Evolutionary conservation across 345 rosid genomes (phyloP), one percentile per base, ranked within the genome.

Genomic region (Brassica napus): DNA sequence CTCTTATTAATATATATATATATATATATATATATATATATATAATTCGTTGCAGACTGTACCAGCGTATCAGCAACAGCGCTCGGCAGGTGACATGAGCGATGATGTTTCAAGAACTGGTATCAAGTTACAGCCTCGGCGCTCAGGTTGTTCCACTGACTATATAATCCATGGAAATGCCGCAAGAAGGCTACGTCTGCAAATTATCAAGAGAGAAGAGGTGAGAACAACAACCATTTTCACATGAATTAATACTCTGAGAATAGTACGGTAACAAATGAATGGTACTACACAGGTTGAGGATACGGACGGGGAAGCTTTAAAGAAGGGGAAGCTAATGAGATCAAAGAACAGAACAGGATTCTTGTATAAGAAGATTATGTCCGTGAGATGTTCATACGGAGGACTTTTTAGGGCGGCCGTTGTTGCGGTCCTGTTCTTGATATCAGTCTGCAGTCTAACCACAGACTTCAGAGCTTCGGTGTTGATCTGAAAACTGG

Each of bases 121-220:
- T 59, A 86, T 92, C 79, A 86, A 58, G 83, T 73, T 83, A 47
- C 85, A 86, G 82, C 7, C 77, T 52, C 94, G 90, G 28, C 39
- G 26, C 78, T 74, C 68, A 54, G 72, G 72, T 11, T 37, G 11
- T 32, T 10, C 4, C 58, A 35, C 26, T 55, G 75, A 62, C 54
- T 9, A 11, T 62, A n/a, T 9, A 55, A 5, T 2, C 0, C 98
- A 89, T 72, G 97, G 93, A 37, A 30, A 60, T 60, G 96, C 92
- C 7, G 23, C 83, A 1, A 88, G 90, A 85, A 89, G 97, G 79
- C 0, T 90, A 35, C 88, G 74, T 60, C 79, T 91, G 58, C 89
- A 89, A 18, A 62, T 37, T 52, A 32, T 49, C 16, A 74, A 66
- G 65, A 39, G 80, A 47, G 82, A 84, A 47, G 82, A 84, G 93